A percentile compares a stretch with the other conserved stretches of the same genome.
phyloP scores from a whole-genome alignment of 2,329 filamentous ascomycete genomes.

The Didymosphaeria variabile region DNA sequence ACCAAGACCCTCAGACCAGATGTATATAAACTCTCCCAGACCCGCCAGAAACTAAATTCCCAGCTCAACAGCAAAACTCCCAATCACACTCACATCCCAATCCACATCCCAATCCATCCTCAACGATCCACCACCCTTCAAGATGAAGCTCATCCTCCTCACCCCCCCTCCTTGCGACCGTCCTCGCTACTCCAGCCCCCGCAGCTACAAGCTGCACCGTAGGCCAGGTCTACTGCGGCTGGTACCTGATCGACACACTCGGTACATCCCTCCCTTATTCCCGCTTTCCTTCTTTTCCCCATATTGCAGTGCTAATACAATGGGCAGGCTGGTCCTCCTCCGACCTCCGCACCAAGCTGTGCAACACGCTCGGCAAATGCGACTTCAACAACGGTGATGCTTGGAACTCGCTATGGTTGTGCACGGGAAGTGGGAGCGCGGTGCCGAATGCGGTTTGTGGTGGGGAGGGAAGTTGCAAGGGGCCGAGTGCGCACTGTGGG shows the following conservation, averaged over 20 bases:
- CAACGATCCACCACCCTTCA: neutral
- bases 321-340: neutral
- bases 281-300: neutral
- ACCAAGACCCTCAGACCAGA: neutral
- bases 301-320: neutral
- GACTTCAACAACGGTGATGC: constrained; percentile 5
- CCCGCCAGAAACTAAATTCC: neutral
- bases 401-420: constrained; percentile 8
- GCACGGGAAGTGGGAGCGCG: neutral
- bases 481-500: neutral
- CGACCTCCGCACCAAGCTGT: neutral
- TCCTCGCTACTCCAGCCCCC: neutral
- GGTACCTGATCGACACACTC: constrained; percentile 8
- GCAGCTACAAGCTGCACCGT: neutral
- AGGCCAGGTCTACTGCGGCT: constrained; percentile 7
- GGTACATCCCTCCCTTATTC: constrained; percentile 2
- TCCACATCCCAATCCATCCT: neutral
- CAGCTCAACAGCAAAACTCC: neutral
- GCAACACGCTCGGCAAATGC: constrained; percentile 5
- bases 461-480: neutral
- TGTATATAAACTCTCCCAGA: neutral
- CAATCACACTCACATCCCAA: neutral
- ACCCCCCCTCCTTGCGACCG: neutral
- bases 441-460: constrained; percentile 3
- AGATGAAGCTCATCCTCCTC: neutral